Percentiles rank a stretch among this genome's conserved stretches.
Evolutionary conservation across 177 flowering plant species (phyloP).

Genomic region (Telopea speciosissima): DNA sequence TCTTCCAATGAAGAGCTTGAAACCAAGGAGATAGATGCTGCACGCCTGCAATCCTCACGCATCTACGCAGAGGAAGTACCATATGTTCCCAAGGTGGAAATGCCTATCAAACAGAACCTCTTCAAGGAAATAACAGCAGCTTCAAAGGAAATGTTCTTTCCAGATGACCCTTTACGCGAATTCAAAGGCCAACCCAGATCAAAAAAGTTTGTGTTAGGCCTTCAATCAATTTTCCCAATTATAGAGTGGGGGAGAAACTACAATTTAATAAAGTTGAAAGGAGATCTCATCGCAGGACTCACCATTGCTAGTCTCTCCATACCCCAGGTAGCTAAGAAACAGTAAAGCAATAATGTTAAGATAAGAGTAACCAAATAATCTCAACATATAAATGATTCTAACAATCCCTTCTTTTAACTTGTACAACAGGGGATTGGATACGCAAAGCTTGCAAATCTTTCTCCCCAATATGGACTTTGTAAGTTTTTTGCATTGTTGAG

Average conservation of each 20-base stretch:
- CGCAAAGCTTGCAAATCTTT: conserved; percentile 73
- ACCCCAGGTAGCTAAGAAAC: conserved; percentile 56
- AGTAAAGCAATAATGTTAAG: not conserved
- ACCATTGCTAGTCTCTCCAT: conserved; percentile 88
- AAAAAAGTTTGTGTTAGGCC: conserved; percentile 47
- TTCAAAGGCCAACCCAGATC: conserved; percentile 62
- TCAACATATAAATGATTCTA: conserved; percentile 3
- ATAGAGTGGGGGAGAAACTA: conserved; percentile 65
- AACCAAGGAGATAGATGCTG: too few relatives aligned
- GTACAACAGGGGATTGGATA: conserved; percentile 70
- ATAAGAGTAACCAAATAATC: not conserved
- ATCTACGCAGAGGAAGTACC: conserved; percentile 12
- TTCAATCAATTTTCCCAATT: conserved; percentile 67
- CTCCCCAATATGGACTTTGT: conserved; percentile 84
- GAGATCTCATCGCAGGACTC: conserved; percentile 75
- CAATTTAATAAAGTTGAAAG: conserved; percentile 46
- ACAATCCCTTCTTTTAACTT: not conserved
- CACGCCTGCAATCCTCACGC: too few relatives aligned
- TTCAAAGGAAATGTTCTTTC: conserved; percentile 64
- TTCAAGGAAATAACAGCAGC: conserved; percentile 43
- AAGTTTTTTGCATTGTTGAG: conserved; percentile 23
- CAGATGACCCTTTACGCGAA: conserved; percentile 68
- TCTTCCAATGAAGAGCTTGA: too few relatives aligned
- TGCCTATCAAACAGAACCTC: conserved; percentile 53
- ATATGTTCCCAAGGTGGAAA: conserved; percentile 51